A percentile compares a stretch with the other conserved stretches of the same genome.
Evolutionary conservation across 202 grass and related monocot species (phyloP).

Genomic region (Sporobolus alterniflorus): DNA sequence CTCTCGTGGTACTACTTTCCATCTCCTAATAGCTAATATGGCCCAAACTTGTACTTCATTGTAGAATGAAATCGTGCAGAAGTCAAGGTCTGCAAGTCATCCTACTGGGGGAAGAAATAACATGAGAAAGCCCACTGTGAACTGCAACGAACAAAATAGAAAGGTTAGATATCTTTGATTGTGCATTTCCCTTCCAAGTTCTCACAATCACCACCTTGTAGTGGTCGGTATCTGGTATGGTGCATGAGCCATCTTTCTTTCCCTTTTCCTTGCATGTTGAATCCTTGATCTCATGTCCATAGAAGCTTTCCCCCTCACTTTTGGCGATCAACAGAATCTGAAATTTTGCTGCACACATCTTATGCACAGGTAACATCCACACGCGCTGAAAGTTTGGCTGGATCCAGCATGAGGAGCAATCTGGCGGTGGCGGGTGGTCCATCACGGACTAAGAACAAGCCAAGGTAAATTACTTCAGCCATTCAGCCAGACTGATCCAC

Average conservation of each 20-base stretch:
- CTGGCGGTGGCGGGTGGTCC: background rate
- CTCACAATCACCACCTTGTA: too few species aligned
- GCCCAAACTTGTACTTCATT: constrained; percentile 11
- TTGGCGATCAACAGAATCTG: background rate
- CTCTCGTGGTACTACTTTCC: background rate
- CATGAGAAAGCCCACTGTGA: background rate
- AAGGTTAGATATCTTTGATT: constrained; percentile 23
- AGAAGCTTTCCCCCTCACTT: background rate
- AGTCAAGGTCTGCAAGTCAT: constrained; percentile 18
- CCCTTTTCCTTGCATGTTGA: background rate
- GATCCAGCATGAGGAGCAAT: constrained; percentile 19
- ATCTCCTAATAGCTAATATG: background rate
- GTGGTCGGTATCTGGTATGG: background rate
- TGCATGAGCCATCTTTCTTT: background rate
- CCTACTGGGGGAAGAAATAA: constrained; percentile 14
- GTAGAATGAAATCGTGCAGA: constrained; percentile 35
- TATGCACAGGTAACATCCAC: constrained; percentile 17
- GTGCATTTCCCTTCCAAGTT: background rate
- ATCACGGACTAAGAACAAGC: constrained; percentile 42
- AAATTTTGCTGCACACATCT: constrained; percentile 17
- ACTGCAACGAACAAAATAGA: constrained; percentile 34
- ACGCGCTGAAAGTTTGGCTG: background rate
- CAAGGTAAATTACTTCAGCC: constrained; percentile 34
- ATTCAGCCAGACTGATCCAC: background rate
- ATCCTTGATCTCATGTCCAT: background rate